A percentile compares a stretch with the other conserved stretches of the same genome.
These are phyloP conservation scores for Trichomonas vaginalis DNA, from an alignment of 208 protist genomes.

Conservation along the genomic window DNA sequence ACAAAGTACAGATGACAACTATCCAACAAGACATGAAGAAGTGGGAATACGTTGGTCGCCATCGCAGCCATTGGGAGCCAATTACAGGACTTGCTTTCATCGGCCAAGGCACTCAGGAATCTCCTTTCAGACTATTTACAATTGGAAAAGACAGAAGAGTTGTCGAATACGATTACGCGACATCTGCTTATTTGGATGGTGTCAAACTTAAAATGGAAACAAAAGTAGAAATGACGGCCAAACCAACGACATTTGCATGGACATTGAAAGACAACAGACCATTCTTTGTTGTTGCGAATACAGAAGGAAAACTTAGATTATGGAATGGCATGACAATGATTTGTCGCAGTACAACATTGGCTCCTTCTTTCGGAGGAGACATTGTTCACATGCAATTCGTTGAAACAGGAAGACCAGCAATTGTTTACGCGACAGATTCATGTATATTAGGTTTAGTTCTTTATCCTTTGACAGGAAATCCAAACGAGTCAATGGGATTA, in stretches of 20 bases:
- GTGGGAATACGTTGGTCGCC: not conserved
- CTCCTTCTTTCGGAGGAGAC: not conserved
- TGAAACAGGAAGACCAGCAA: not conserved
- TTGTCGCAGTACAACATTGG: not conserved
- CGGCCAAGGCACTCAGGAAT: not conserved
- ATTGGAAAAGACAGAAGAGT: not conserved
- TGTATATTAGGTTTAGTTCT: not conserved
- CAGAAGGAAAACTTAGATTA: not conserved
- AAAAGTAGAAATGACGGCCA: not conserved
- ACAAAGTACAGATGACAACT: not conserved
- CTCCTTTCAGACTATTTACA: not conserved
- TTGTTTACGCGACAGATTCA: not conserved
- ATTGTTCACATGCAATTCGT: not conserved
- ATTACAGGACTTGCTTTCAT: not conserved
- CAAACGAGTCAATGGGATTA: conserved; percentile 5
- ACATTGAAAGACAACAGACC: not conserved
- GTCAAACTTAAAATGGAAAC: not conserved
- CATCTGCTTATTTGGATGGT: not conserved
- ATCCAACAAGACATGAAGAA: conserved; percentile 10
- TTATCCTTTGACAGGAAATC: not conserved
- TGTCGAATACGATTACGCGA: conserved; percentile 6
- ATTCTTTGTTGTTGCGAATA: not conserved
- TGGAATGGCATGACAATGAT: conserved; percentile 1
- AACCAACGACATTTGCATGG: not conserved
- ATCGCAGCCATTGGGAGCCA: not conserved